These are phyloP conservation scores for Glaciozyma martinii DNA, from an alignment of 768 basidiomycete genomes.

Conservation along the genomic window DNA sequence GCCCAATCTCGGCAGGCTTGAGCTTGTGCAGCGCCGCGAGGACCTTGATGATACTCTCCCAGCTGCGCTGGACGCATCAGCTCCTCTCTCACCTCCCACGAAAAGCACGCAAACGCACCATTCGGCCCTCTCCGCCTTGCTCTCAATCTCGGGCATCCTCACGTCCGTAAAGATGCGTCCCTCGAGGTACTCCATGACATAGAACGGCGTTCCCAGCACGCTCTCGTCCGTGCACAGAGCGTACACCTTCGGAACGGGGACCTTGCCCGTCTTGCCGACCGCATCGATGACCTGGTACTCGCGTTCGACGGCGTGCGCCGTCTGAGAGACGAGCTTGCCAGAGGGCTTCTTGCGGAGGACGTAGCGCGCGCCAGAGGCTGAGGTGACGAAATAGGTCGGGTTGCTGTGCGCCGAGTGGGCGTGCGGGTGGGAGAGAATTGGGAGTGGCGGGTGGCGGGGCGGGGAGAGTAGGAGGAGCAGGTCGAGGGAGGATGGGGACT, in stretches of 20 bases:
- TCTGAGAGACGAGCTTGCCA: slow-evolving; percentile 73
- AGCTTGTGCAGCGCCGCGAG: slow-evolving; percentile 62
- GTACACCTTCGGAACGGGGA: slow-evolving; percentile 80
- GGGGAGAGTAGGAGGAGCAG: neutral
- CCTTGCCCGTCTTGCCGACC: slow-evolving; percentile 64
- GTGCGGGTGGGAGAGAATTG: too few species aligned
- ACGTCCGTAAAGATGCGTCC: slow-evolving; percentile 88
- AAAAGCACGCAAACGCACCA: slow-evolving; percentile 48
- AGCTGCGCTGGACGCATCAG: slow-evolving; percentile 44
- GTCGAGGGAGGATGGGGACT: neutral
- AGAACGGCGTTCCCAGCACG: slow-evolving; percentile 83
- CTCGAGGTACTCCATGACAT: slow-evolving; percentile 91
- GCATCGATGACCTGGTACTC: slow-evolving; percentile 76
- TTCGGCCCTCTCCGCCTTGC: slow-evolving; percentile 55
- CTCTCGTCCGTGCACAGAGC: slow-evolving; percentile 61
- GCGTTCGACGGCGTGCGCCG: slow-evolving; percentile 90
- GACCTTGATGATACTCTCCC: slow-evolving; percentile 64
- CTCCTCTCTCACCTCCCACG: neutral
- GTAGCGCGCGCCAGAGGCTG: slow-evolving; percentile 60
- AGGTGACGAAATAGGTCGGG: slow-evolving; percentile 88
- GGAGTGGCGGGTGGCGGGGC: too few species aligned
- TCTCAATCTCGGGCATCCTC: slow-evolving; percentile 57
- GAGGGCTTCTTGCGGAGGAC: slow-evolving; percentile 91
- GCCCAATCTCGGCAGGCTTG: slow-evolving; percentile 56
- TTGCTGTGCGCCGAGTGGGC: slow-evolving; percentile 43